Base-by-base conservation (phyloP, 441 rosid genomes). In the Erodium moschatum region DNA sequence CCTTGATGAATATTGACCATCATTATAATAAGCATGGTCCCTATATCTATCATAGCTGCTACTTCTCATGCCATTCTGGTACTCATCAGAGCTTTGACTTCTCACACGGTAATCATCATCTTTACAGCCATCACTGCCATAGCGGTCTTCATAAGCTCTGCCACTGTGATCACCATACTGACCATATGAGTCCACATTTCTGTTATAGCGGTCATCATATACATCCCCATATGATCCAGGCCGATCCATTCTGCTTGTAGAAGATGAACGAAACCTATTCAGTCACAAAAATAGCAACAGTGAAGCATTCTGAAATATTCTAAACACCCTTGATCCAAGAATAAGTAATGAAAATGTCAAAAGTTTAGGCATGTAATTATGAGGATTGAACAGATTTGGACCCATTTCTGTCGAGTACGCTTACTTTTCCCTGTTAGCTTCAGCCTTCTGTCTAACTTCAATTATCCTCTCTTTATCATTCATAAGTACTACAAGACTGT, bases 361-460 rank as follows among this genome's bases (percentile, higher is more conserved):
- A 52, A 40, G 46, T 11, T 11, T 6, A 40, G 46, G 11, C 46
- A 52, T 52, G 60, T 52, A 52, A 20, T 8, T 40, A 0, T 40
- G 11, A 40, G 38, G 21, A 5, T 24, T 58, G 18, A 35, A 42
- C 65, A 61, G 76, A 54, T 42, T 68, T 44, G 18, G 60, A 52
- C 20, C 46, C 46, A 40, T 40, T 42, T 60, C 38, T 66, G 58
- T 73, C 65, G 66, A 60, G 75, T 19, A 48, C 60, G 83, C 94
- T 85, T 81, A 91, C 99, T 86, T 94, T 46, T 91, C 99, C 75
- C 88, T 78, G 84, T 89, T 94, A 61, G 91, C 87, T 64, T 86
- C 85, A 80, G 99, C 99, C 88, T 91, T 94, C 81, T 94, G 87
- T 77, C 99, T 85, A 75, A 84, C 88, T 80, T 94, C 97, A 38